Base-by-base conservation (phyloP, 2,329 filamentous ascomycete species). In the Sphaerostilbella broomeana region DNA sequence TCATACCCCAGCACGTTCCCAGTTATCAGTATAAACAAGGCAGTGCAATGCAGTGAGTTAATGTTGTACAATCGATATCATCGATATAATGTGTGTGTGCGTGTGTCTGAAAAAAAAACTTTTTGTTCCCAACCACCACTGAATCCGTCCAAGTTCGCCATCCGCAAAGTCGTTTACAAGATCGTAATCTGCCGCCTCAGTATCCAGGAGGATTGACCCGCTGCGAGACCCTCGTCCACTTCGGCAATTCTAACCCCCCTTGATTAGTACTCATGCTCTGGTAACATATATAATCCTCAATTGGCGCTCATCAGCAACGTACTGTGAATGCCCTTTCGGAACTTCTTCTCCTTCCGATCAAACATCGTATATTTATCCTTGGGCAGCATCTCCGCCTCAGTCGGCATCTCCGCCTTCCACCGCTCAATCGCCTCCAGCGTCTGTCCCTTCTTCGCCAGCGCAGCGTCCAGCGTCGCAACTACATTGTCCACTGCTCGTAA, bases 351-450 rank as follows among this genome's bases (percentile, higher is more conserved):
- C 66, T 97, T 95, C 54, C 89, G 81, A 65, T 95, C 90, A 65
- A 97, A 98, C 56, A 98, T 84, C 19, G 87, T 95, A 69, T 98
- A 98, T 69, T 98, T 98, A 69, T 98, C 92, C 65, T 79, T 84
- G 32, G 92, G 84, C 61, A 94, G 61, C 92, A 98, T 98, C 72
- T 97, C 88, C 56, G 79, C 75, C 73, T 98, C 92, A 18, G 79
- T 84, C 16, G 92, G 92, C 92, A 98, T 98, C 65, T 95, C 87
- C 25, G 75, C 73, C 72, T 92, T 95, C 92, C 92, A 98, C 57
- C 81, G 70, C 62, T 94, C 84, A 43, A 98, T 72, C 38, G 86
- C 74, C 66, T 87, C 87, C 32, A 80, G 75, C 44, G 80, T 76
- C 56, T 80, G 72, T 42, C 84, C 81, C 60, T 84, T 72, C 62